A percentile compares a stretch with the other conserved stretches of the same genome.
Conservation (phyloP, 306 rosid species). For the Albizia julibrissin region DNA sequence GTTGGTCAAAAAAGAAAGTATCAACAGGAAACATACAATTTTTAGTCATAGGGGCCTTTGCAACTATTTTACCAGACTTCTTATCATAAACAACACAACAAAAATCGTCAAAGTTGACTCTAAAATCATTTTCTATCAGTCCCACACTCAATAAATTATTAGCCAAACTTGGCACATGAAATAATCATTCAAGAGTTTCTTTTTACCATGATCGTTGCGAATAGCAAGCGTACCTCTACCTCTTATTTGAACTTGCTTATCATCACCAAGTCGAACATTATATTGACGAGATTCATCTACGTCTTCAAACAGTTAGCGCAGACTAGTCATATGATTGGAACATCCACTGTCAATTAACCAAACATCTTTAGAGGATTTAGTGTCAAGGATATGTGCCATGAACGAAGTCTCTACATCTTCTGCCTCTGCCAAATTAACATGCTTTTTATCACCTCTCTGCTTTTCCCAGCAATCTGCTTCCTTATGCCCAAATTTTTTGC, state of each 20-base stretch:
- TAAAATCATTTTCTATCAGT: background rate
- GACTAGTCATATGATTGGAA: background rate
- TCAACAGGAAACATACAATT: too few species aligned
- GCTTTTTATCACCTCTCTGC: background rate
- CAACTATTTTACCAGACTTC: too few species aligned
- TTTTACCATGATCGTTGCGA: too few species aligned
- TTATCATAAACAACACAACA: too few species aligned
- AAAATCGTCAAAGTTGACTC: too few species aligned
- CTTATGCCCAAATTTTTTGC: background rate
- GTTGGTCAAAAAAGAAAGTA: too few species aligned
- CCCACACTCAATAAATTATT: background rate
- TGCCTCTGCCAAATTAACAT: background rate
- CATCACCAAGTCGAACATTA: background rate
- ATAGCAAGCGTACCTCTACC: background rate
- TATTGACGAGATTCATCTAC: background rate
- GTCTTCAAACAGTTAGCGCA: background rate
- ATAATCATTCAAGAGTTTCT: too few species aligned
- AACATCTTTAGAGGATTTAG: background rate
- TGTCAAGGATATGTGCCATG: background rate
- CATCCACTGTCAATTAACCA: background rate
- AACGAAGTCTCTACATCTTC: background rate
- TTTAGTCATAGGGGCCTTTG: too few species aligned
- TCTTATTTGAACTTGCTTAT: background rate
- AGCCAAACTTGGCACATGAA: background rate
- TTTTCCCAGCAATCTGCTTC: background rate